A percentile compares a stretch with the other conserved stretches of the same genome.
phyloP scores from a whole-genome alignment of 75 land plant species.

The Cryptomeria japonica region DNA sequence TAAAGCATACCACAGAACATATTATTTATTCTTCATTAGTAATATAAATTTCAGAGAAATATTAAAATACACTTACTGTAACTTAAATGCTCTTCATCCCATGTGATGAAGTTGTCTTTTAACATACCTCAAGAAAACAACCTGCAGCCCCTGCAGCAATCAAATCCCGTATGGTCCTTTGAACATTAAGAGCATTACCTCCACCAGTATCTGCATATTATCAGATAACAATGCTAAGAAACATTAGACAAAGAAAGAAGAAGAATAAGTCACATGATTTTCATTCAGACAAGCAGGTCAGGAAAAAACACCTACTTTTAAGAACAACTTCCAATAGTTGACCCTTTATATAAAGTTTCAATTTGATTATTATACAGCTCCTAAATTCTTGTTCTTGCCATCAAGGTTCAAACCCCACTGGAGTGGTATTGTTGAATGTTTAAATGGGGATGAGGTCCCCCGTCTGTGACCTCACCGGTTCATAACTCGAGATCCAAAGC shows the following conservation, averaged over 20 bases:
- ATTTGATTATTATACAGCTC: neutral
- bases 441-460: no score
- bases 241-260: neutral
- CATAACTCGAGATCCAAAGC: no score
- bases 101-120: neutral
- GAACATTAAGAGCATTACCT: constrained; percentile 50
- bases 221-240: neutral
- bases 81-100: neutral
- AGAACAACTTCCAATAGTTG: neutral
- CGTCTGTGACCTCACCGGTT: no score
- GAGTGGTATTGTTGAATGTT: no score
- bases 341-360: neutral
- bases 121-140: constrained; percentile 40
- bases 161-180: constrained; percentile 37
- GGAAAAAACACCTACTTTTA: neutral
- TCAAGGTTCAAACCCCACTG: no score
- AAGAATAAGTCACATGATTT: neutral
- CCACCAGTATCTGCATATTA: constrained; percentile 40
- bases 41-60: neutral
- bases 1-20: neutral
- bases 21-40: neutral
- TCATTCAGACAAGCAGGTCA: neutral
- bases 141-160: constrained; percentile 49
- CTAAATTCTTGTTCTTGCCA: no score
- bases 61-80: neutral